phyloP scores from a whole-genome alignment of 192 early-diverging fungal species.

The Coemansia sp. region DNA sequence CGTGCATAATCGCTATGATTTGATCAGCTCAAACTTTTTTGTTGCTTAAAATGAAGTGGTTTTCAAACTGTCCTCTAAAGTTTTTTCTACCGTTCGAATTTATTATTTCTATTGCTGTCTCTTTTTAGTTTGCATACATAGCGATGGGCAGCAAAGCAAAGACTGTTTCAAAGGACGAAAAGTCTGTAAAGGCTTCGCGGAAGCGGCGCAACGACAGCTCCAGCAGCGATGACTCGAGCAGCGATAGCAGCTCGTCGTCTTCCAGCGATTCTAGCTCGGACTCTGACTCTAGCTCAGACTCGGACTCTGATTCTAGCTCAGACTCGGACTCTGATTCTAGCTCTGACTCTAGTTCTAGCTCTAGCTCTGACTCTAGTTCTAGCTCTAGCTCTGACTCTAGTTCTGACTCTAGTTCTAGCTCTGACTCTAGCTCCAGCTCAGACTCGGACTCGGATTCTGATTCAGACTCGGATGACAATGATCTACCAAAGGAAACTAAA shows the following conservation, averaged over 20 bases:
- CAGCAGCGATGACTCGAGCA: conserved; percentile 5
- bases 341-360: neutral
- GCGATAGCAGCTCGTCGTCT: conserved; percentile 6
- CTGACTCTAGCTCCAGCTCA: neutral
- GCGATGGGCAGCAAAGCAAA: neutral
- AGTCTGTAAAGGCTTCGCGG: neutral
- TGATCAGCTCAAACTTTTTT: no score
- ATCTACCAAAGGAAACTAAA: conserved; percentile 11
- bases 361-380: conserved; percentile 9
- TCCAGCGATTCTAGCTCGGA: conserved; percentile 5
- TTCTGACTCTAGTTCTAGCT: neutral
- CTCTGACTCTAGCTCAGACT: conserved; percentile 9
- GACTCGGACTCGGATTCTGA: conserved; percentile 18
- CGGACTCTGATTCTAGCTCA: conserved; percentile 1
- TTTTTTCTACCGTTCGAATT: no score
- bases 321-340: neutral
- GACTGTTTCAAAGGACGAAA: neutral
- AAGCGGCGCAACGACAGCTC: conserved; percentile 4
- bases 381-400: conserved; percentile 6
- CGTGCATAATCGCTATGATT: no score
- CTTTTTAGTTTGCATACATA: neutral
- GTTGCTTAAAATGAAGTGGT: no score
- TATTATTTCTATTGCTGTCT: no score
- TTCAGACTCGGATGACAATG: conserved; percentile 2
- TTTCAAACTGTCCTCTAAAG: no score